A percentile compares a stretch with the other conserved stretches of the same genome.
These are phyloP conservation scores for Spinellus fusiger DNA, from an alignment of 192 early-diverging fungal species.

Conservation along the genomic window DNA sequence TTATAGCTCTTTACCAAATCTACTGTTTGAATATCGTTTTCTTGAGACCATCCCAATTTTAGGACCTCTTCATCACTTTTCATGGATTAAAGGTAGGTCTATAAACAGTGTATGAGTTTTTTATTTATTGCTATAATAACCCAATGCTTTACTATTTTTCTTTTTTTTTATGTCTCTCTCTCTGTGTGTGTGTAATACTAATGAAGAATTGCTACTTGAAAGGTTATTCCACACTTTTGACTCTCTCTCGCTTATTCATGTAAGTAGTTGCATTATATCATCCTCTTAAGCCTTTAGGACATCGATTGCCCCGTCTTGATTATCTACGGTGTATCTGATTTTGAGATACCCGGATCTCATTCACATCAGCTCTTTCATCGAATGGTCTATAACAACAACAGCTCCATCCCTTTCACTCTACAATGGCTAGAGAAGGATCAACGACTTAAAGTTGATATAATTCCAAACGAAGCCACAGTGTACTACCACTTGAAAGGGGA, in stretches of 20 bases:
- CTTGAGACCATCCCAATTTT: constrained; percentile 21
- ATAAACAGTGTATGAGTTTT: not conserved
- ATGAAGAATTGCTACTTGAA: constrained; percentile 18
- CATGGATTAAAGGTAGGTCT: constrained; percentile 23
- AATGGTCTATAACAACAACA: constrained; percentile 10
- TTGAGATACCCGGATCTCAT: constrained; percentile 28
- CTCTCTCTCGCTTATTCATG: constrained; percentile 27
- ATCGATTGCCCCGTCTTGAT: constrained; percentile 25
- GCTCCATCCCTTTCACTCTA: not conserved
- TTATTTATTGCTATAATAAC: too few species aligned
- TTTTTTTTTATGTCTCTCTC: not conserved
- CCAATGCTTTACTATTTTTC: not conserved
- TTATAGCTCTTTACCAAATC: constrained; percentile 28
- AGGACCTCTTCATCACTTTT: constrained; percentile 15
- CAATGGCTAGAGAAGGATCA: constrained; percentile 16
- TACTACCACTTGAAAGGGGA: not conserved
- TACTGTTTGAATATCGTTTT: constrained; percentile 32
- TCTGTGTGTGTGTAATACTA: not conserved
- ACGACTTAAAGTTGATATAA: not conserved
- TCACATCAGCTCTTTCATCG: constrained; percentile 28
- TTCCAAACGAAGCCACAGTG: constrained; percentile 20
- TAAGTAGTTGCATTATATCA: not conserved
- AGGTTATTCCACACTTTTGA: constrained; percentile 26
- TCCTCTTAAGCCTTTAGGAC: constrained; percentile 8
- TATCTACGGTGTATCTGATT: constrained; percentile 19